These are phyloP conservation scores for Crithidia fasciculata DNA, from an alignment of 208 protist genomes.

Conservation along the genomic window DNA sequence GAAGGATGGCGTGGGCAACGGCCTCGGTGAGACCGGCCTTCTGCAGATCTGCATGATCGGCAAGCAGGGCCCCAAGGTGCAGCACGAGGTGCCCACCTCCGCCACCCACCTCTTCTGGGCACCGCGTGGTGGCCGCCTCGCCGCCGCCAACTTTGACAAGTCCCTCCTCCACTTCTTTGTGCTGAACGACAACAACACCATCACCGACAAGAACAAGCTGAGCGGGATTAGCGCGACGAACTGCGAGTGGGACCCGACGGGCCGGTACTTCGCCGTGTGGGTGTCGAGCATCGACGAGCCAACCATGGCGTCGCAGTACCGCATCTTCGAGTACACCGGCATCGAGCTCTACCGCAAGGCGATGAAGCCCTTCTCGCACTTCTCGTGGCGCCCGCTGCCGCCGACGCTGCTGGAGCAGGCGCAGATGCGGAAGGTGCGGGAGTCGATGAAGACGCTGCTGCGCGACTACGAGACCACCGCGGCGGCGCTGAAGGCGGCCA, in stretches of 20 bases:
- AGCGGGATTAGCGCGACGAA: constrained; percentile 64
- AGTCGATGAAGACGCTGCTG: constrained; percentile 61
- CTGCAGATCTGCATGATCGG: constrained; percentile 84
- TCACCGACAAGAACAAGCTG: constrained; percentile 70
- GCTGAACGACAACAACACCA: constrained; percentile 71
- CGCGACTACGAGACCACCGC: constrained; percentile 72
- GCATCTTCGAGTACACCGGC: constrained; percentile 87
- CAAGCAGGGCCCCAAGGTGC: constrained; percentile 78
- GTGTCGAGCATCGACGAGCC: constrained; percentile 71
- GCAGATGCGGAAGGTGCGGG: constrained; percentile 62
- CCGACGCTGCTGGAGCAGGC: constrained; percentile 58
- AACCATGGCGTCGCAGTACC: constrained; percentile 67
- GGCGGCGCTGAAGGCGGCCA: constrained; percentile 44
- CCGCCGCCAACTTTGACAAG: constrained; percentile 84
- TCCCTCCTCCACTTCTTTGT: constrained; percentile 86
- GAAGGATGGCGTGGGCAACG: constrained; percentile 34
- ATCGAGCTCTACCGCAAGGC: constrained; percentile 70
- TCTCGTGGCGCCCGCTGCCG: constrained; percentile 89
- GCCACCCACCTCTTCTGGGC: constrained; percentile 88
- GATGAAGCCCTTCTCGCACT: constrained; percentile 79
- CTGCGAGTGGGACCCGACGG: constrained; percentile 90
- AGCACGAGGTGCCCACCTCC: constrained; percentile 61
- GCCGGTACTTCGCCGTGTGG: constrained; percentile 88
- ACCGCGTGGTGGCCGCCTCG: constrained; percentile 65
- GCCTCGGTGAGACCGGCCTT: constrained; percentile 60